These are phyloP conservation scores for Salisapilia sapeloensis DNA, from an alignment of 352 stramenopile genomes.

Conservation along the genomic window DNA sequence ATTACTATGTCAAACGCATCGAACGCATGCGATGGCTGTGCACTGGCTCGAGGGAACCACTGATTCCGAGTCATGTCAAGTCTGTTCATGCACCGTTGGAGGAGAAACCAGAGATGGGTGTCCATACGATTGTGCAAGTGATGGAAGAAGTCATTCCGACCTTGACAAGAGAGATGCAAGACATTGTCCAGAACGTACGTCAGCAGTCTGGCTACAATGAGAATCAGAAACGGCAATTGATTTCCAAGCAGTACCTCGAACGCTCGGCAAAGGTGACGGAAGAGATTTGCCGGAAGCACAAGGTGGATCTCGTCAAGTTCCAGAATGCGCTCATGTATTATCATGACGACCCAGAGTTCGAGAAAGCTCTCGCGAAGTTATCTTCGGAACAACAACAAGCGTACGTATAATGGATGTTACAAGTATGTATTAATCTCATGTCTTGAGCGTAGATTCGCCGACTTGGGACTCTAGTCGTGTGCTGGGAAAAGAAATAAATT, in stretches of 20 bases:
- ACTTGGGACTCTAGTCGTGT: constrained; percentile 2
- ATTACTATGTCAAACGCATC: constrained; percentile 49
- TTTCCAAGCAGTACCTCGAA: constrained; percentile 51
- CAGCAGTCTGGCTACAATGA: constrained; percentile 8
- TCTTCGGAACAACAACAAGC: constrained; percentile 47
- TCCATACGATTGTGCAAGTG: constrained; percentile 32
- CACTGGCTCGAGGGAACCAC: constrained; percentile 54
- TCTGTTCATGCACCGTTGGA: constrained; percentile 9
- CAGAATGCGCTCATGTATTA: constrained; percentile 63
- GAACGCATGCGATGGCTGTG: constrained; percentile 62
- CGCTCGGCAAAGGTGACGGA: constrained; percentile 40
- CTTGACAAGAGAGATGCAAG: constrained; percentile 60
- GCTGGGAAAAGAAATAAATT: constrained; percentile 1
- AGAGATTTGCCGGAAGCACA: constrained; percentile 20
- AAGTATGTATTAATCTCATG: constrained; percentile 1
- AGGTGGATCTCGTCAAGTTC: constrained; percentile 50
- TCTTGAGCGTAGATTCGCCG: constrained; percentile 4
- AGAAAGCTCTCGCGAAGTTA: constrained; percentile 38
- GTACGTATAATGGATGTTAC: constrained; percentile 9
- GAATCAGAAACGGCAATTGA: constrained; percentile 22
- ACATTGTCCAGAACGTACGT: constrained; percentile 18
- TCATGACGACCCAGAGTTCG: constrained; percentile 49
- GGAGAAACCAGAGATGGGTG: constrained; percentile 40
- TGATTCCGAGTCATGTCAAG: constrained; percentile 33
- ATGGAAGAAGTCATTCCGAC: constrained; percentile 59